Percentiles rank a stretch among this genome's conserved stretches.
Evolutionary conservation across 805 yeast species (phyloP).

Genomic region (Teunomyces atbi): DNA sequence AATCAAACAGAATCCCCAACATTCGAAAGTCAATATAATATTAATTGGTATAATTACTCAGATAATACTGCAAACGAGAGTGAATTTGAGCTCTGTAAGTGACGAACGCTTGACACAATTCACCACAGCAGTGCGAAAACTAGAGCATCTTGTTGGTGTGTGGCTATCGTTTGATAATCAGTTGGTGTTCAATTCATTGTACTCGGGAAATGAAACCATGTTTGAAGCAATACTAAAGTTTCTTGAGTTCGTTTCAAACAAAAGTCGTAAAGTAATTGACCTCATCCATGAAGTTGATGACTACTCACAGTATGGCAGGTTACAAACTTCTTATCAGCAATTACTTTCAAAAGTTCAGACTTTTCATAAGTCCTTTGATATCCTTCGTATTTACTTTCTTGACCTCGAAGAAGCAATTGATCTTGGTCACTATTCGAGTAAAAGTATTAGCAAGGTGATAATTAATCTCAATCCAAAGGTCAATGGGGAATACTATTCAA

Average conservation of each 20-base stretch:
- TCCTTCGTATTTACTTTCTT: slow-evolving; percentile 11
- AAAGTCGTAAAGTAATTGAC: slow-evolving; percentile 6
- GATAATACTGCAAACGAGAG: slow-evolving; percentile 10
- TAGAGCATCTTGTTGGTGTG: neutral
- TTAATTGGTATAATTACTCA: slow-evolving; percentile 16
- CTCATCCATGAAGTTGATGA: neutral
- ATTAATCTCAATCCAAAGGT: neutral
- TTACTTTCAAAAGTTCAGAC: neutral
- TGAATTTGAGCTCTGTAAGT: slow-evolving; percentile 1
- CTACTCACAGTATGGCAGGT: neutral
- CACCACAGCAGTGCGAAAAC: slow-evolving; percentile 2
- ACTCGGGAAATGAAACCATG: slow-evolving; percentile 26
- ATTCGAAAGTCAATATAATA: slow-evolving; percentile 20
- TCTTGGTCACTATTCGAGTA: neutral
- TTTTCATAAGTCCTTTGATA: slow-evolving; percentile 5
- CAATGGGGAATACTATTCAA: slow-evolving; percentile 6
- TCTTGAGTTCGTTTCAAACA: slow-evolving; percentile 7
- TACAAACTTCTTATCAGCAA: neutral
- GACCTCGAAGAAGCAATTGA: slow-evolving; percentile 7
- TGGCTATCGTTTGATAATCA: slow-evolving; percentile 21
- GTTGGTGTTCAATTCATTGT: slow-evolving; percentile 23
- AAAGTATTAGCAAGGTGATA: slow-evolving; percentile 6
- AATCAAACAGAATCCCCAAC: slow-evolving; percentile 14
- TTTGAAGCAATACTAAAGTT: slow-evolving; percentile 18
- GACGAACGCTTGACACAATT: neutral